Evolutionary conservation across 345 rosid species (phyloP).

Genomic region (Geranium rotundifolium): DNA sequence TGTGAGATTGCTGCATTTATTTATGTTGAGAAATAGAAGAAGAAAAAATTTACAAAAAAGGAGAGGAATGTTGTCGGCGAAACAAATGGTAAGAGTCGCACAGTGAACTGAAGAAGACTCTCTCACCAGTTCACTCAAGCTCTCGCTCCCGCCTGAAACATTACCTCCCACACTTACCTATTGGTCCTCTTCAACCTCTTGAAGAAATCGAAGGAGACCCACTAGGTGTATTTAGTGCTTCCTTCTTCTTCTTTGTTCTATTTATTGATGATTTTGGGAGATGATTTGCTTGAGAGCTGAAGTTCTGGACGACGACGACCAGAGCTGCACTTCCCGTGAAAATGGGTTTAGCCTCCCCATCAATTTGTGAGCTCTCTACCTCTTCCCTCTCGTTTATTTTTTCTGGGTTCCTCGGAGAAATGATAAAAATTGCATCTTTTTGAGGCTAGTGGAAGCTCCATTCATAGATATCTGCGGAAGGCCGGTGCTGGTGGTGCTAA

Average conservation of each 20-base stretch:
- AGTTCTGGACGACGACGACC: slow-evolving; percentile 34
- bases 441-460: slow-evolving; percentile 41
- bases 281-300: slow-evolving; percentile 57
- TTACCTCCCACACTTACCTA: background rate
- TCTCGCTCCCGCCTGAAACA: background rate
- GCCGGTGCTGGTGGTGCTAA: slow-evolving; percentile 17
- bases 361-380: slow-evolving; percentile 26
- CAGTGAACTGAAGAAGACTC: no score
- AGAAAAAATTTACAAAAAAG: no score
- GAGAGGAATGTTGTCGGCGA: no score
- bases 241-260: background rate
- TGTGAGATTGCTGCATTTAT: no score
- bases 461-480: slow-evolving; percentile 38
- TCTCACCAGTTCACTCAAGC: background rate
- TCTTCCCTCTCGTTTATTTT: background rate
- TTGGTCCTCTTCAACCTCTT: background rate
- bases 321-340: slow-evolving; percentile 8
- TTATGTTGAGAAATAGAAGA: no score
- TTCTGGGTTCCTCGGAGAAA: background rate
- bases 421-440: background rate
- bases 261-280: background rate
- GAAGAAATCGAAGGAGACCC: background rate
- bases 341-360: slow-evolving; percentile 37
- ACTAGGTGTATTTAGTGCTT: background rate
- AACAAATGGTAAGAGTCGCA: no score